Conservation (phyloP, 805 yeast genomes). For the Metschnikowia aberdeeniae region DNA sequence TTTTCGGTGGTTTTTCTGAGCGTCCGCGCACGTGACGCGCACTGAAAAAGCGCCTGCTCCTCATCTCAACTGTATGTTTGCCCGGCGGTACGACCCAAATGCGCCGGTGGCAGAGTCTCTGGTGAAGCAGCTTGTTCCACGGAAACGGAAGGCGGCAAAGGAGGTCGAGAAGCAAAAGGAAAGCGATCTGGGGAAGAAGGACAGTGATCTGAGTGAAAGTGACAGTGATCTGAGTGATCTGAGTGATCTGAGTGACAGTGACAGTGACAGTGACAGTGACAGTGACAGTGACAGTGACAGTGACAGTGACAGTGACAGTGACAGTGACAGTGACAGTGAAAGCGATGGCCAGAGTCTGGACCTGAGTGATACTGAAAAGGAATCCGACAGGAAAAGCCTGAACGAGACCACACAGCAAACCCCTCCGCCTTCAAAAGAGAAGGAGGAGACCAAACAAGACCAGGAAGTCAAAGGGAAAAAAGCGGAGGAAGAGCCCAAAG, state of each 20-base stretch:
- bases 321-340: conserved; percentile 4
- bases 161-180: conserved; percentile 1
- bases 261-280: conserved; percentile 2
- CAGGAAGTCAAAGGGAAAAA: background rate
- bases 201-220: conserved; percentile 5
- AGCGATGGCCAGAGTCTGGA: conserved; percentile 7
- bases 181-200: background rate
- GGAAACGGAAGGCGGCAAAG: conserved; percentile 18
- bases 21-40: conserved; percentile 6
- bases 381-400: background rate
- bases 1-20: background rate
- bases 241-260: conserved; percentile 4
- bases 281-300: conserved; percentile 11
- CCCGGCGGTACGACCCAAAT: conserved; percentile 58
- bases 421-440: background rate
- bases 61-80: conserved; percentile 46
- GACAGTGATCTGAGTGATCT: conserved; percentile 17
- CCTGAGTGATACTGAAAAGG: conserved; percentile 13
- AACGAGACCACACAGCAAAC: too few species aligned
- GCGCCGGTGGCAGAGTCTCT: conserved; percentile 18
- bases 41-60: conserved; percentile 5
- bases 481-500: background rate
- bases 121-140: conserved; percentile 9
- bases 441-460: background rate
- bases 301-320: conserved; percentile 3